These are phyloP conservation scores for Wickerhamiella sergipiensis DNA, from an alignment of 805 yeast genomes.

Conservation along the genomic window DNA sequence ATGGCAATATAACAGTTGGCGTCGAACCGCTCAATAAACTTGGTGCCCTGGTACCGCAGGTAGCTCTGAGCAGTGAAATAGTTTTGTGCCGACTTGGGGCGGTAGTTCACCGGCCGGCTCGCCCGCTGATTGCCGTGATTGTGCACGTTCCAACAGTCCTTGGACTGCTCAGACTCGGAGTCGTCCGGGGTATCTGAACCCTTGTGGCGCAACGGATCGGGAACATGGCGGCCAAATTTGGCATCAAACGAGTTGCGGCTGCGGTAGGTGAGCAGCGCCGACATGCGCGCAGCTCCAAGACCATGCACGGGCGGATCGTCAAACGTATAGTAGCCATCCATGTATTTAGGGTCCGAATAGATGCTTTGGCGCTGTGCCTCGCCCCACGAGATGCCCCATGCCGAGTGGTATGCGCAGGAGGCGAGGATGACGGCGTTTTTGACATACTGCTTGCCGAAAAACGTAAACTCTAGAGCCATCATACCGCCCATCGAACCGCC, in stretches of 20 bases:
- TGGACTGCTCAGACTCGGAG: slow-evolving; percentile 24
- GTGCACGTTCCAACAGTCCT: slow-evolving; percentile 72
- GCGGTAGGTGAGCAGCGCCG: slow-evolving; percentile 85
- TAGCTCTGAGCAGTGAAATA: slow-evolving; percentile 93
- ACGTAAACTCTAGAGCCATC: slow-evolving; percentile 83
- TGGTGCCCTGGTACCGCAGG: slow-evolving; percentile 84
- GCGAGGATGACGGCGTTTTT: slow-evolving; percentile 69
- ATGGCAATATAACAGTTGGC: slow-evolving; percentile 94
- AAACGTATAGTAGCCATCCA: slow-evolving; percentile 72
- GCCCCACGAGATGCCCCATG: slow-evolving; percentile 99
- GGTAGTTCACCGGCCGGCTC: slow-evolving; percentile 10
- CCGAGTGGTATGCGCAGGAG: slow-evolving; percentile 86
- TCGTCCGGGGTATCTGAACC: slow-evolving; percentile 21
- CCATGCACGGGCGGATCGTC: slow-evolving; percentile 79
- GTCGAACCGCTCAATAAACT: slow-evolving; percentile 80
- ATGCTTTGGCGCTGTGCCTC: slow-evolving; percentile 96
- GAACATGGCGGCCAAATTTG: slow-evolving; percentile 75
- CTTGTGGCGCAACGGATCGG: slow-evolving; percentile 33
- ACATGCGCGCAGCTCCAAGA: slow-evolving; percentile 92
- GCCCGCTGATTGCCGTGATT: slow-evolving; percentile 56
- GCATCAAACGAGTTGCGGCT: slow-evolving; percentile 84
- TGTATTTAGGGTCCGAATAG: slow-evolving; percentile 86
- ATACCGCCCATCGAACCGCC: slow-evolving; percentile 99
- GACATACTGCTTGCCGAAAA: slow-evolving; percentile 54
- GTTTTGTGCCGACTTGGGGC: slow-evolving; percentile 29